Evolutionary conservation across 73 alveolate genomes (phyloP).

Genomic region (Paramecium pentaurelia): DNA sequence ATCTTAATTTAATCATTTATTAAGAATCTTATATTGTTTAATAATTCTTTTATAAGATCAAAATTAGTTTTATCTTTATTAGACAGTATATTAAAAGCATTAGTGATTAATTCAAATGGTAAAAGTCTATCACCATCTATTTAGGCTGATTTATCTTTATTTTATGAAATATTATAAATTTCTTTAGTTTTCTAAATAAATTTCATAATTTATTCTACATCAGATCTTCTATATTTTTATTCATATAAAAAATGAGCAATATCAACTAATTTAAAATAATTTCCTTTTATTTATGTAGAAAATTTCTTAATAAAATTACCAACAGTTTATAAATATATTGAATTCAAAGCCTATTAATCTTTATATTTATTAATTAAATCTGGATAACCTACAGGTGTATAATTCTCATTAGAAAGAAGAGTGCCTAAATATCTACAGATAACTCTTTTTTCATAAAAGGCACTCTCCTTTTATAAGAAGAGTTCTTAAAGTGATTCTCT

Average conservation of each 20-base stretch:
- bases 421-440: background rate
- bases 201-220: background rate
- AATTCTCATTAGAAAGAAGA: background rate
- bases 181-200: background rate
- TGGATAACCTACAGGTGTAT: slow-evolving; percentile 27
- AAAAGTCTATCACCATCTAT: slow-evolving; percentile 25
- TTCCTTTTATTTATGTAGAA: background rate
- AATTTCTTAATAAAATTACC: background rate
- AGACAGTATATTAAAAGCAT: background rate
- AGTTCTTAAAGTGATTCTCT: background rate
- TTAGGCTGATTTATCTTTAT: background rate
- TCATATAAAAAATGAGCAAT: slow-evolving; percentile 33
- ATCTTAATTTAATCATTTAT: slow-evolving; percentile 8
- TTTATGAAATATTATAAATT: background rate
- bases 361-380: slow-evolving; percentile 11
- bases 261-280: slow-evolving; percentile 8
- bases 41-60: background rate
- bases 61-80: slow-evolving; percentile 24
- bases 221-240: background rate
- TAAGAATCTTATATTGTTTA: background rate
- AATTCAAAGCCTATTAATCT: background rate
- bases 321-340: background rate
- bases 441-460: slow-evolving; percentile 39
- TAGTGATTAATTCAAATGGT: background rate
- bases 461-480: slow-evolving; percentile 23